Conservation (phyloP, 129 eudicot species). For the Tagetes patula region DNA sequence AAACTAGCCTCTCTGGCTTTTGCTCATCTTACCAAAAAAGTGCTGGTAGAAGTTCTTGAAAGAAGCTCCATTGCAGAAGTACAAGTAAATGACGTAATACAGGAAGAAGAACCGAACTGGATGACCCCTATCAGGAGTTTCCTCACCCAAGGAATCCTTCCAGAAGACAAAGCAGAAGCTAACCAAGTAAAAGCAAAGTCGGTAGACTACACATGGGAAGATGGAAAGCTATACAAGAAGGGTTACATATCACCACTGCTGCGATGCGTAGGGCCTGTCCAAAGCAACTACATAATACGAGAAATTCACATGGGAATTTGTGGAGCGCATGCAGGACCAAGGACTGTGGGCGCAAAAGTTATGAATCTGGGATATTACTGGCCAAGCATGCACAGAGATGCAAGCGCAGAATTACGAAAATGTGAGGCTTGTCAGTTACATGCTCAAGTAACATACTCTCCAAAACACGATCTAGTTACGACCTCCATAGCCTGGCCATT, state of each 20-base stretch:
- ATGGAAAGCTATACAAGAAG: neutral
- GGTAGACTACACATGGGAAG: rapidly evolving
- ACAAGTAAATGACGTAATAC: neutral
- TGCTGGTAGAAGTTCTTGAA: neutral
- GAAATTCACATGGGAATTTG: neutral
- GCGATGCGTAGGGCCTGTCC: neutral
- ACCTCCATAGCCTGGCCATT: neutral
- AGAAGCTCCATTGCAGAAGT: neutral
- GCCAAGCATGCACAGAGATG: neutral
- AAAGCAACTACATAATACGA: neutral
- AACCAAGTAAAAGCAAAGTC: neutral
- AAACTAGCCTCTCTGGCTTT: neutral
- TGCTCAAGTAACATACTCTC: neutral
- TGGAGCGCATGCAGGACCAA: neutral
- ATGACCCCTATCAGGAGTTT: neutral
- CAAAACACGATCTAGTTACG: neutral
- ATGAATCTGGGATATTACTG: neutral
- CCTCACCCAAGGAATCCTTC: neutral
- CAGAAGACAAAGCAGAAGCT: neutral
- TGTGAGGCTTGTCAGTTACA: neutral
- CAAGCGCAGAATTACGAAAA: neutral
- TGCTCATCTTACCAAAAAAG: neutral
- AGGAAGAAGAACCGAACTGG: neutral
- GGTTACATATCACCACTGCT: neutral
- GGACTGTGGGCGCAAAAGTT: neutral